phyloP scores from a whole-genome alignment of 805 yeast species.

The Hanseniaspora nectarophila region DNA sequence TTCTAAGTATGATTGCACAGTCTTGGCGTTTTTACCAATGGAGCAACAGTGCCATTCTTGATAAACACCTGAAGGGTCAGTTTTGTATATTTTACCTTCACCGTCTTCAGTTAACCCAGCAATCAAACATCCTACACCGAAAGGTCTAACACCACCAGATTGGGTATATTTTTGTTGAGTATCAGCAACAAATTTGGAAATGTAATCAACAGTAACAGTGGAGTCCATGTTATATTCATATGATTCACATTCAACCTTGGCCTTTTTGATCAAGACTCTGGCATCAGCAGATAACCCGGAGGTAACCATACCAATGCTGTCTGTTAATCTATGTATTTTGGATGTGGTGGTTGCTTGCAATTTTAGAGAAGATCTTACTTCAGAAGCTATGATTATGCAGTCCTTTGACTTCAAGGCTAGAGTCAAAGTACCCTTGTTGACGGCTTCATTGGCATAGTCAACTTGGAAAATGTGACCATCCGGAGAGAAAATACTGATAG shows the following conservation, averaged over 20 bases:
- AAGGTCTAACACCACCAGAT: conserved; percentile 96
- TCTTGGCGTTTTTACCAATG: conserved; percentile 87
- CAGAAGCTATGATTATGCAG: conserved; percentile 89
- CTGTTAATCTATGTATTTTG: conserved; percentile 81
- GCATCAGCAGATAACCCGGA: conserved; percentile 99
- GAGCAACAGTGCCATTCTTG: conserved; percentile 98
- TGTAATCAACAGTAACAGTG: conserved; percentile 79
- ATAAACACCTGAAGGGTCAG: conserved; percentile 95
- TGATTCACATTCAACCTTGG: conserved; percentile 92
- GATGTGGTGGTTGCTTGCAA: conserved; percentile 91
- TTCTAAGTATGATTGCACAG: conserved; percentile 90
- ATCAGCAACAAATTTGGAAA: conserved; percentile 93
- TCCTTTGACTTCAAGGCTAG: conserved; percentile 89
- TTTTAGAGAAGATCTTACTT: conserved; percentile 86
- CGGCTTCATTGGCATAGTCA: conserved; percentile 95
- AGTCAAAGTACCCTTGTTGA: conserved; percentile 95
- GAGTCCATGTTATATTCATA: conserved; percentile 90
- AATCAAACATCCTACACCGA: conserved; percentile 87
- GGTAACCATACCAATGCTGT: conserved; percentile 82
- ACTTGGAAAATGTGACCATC: conserved; percentile 99
- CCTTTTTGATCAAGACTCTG: conserved; percentile 83
- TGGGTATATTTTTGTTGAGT: conserved; percentile 95
- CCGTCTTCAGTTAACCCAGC: conserved; percentile 83
- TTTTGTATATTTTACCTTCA: conserved; percentile 73
- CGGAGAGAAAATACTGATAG: conserved; percentile 95